These are phyloP conservation scores for Heliamphora exappendiculata DNA, from an alignment of 148 eudicot genomes.

Conservation along the genomic window DNA sequence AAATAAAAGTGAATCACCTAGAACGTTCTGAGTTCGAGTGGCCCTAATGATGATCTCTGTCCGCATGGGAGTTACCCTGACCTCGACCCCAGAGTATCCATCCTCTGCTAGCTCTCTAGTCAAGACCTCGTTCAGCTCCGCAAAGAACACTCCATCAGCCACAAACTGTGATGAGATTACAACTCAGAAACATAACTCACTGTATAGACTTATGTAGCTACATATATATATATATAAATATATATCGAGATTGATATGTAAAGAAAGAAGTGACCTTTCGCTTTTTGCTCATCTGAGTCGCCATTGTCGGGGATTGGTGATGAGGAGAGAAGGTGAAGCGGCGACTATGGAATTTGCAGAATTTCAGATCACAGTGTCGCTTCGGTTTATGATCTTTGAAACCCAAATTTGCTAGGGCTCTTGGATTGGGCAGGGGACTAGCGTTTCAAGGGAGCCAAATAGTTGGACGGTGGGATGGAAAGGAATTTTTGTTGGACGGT, in stretches of 20 bases:
- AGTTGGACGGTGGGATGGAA: background rate
- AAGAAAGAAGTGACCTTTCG: background rate
- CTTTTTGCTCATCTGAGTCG: constrained; percentile 9
- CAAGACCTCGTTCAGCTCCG: constrained; percentile 50
- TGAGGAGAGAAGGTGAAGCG: background rate
- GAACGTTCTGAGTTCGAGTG: constrained; percentile 55
- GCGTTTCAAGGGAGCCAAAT: background rate
- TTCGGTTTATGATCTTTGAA: background rate
- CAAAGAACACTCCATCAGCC: constrained; percentile 54
- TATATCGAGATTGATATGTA: background rate
- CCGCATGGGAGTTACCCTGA: constrained; percentile 55
- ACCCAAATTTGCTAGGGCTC: background rate
- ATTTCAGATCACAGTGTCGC: background rate
- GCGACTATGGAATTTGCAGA: background rate
- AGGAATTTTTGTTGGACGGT: background rate
- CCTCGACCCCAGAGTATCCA: constrained; percentile 62
- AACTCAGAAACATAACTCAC: background rate
- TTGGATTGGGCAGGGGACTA: background rate
- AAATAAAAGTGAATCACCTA: constrained; percentile 32
- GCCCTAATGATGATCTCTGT: constrained; percentile 59
- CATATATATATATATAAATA: background rate
- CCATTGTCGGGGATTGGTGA: background rate
- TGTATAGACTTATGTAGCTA: background rate
- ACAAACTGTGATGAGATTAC: constrained; percentile 25
- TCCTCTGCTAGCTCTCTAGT: constrained; percentile 57